Base-by-base conservation (phyloP, 257 asterid species). In the Ballota nigra region DNA sequence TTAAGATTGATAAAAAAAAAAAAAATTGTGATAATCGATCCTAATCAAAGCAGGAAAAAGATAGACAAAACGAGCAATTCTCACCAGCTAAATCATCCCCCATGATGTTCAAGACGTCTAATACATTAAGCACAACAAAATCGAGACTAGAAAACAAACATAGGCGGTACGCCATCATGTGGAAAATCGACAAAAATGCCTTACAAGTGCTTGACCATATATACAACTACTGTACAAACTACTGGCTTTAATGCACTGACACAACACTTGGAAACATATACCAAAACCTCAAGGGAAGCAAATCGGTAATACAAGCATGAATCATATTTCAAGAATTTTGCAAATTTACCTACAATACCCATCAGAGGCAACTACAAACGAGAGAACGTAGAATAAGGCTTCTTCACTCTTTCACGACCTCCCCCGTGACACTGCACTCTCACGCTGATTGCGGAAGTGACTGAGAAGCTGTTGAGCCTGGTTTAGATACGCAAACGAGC, bases 391-490 rank as follows among this genome's bases (percentile, higher is more conserved):
- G 52, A 68, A 63, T 31, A 5, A 11, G 6, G 63, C 47, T 22
- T 57, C 69, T 29, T 43, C 61, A 29, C 65, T 26, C 71, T 62
- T 45, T 87, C 84, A 91, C 0, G 91, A 73, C 77, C 88, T 87
- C 65, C 96, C 90, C 80, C 92, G 87, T 38, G 83, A 82, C 34
- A 40, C 55, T 33, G 77, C 64, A 56, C 83, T 78, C 81, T 90
- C 98, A 0, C 98, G 88, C 80, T 92, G 96, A 74, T 78, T 89
- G 24, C 99, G 98, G 78, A 95, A 95, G 82, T 89, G 98, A 76
- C 96, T 86, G 26, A 95, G 96, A 69, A 95, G 96, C 65, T 95
- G 99, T 69, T 92, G 99, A 31, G 98, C 97, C 98, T 95, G 88
- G 63, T 78, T 56, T 66, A 66, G 36, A 74, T 20, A 68, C 68